These are phyloP conservation scores for Paxillus rubicundulus DNA, from an alignment of 768 basidiomycete genomes.

Conservation along the genomic window DNA sequence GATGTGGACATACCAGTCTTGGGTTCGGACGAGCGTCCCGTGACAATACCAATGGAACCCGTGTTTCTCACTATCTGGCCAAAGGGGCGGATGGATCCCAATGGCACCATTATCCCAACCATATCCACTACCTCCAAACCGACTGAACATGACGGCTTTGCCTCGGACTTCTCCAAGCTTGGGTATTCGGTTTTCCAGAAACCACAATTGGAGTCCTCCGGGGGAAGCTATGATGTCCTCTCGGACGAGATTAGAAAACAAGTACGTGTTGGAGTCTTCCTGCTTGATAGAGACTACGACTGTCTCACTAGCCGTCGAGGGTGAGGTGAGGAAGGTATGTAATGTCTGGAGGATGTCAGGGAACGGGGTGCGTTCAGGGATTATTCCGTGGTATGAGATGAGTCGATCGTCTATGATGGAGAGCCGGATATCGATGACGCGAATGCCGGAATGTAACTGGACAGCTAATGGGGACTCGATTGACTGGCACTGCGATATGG, in stretches of 20 bases:
- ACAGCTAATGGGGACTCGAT: slow-evolving; percentile 53
- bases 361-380: slow-evolving; percentile 70
- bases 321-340: slow-evolving; percentile 60
- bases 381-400: slow-evolving; percentile 77
- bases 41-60: slow-evolving; percentile 82
- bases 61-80: slow-evolving; percentile 75
- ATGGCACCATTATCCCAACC: slow-evolving; percentile 74
- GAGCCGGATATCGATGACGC: slow-evolving; percentile 80
- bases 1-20: slow-evolving; percentile 69
- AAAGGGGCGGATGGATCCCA: slow-evolving; percentile 83
- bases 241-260: slow-evolving; percentile 66
- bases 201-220: slow-evolving; percentile 65
- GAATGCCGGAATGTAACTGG: slow-evolving; percentile 77
- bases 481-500: slow-evolving; percentile 84
- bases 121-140: slow-evolving; percentile 70
- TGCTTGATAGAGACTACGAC: slow-evolving; percentile 89
- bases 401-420: slow-evolving; percentile 61
- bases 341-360: slow-evolving; percentile 59
- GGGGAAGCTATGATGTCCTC: slow-evolving; percentile 59
- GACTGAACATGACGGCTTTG: slow-evolving; percentile 79
- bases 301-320: slow-evolving; percentile 61
- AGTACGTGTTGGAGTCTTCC: slow-evolving; percentile 57
- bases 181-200: slow-evolving; percentile 77
- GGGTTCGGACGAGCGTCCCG: slow-evolving; percentile 64
- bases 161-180: slow-evolving; percentile 81